Evolutionary conservation across 495 filamentous ascomycete species (phyloP), one percentile per base, ranked within the genome.

Genomic region (Podospora pseudocomata): DNA sequence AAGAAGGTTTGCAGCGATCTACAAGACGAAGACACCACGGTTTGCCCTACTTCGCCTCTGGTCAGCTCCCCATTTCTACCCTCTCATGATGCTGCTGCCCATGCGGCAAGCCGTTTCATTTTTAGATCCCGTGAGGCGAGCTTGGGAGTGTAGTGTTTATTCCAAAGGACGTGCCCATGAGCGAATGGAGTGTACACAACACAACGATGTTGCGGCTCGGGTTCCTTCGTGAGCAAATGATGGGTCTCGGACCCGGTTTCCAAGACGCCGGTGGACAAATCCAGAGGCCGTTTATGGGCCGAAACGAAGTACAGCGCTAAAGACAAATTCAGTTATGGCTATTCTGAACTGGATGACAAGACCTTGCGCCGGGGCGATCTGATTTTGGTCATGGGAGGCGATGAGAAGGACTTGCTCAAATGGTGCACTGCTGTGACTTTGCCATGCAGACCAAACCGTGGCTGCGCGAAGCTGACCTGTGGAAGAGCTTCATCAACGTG

Each of bases 401-500:
- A 82, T 69, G 80, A 80, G 67, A 65, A 60, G 26, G 83, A 84
- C 30, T 60, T 83, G 71, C 65, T 79, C 67, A 79, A 74, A 57
- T 75, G 78, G 53, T 75, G 72, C 18, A 76, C 73, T 11, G 82
- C 76, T 1, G 79, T 80, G 16, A 78, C 75, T 30, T 80, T 67
- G 78, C 80, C 55, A 69, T 85, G 32, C 81, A 85, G 78, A 83
- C 81, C 30, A 81, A 80, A 69, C 83, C 83, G 28, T 85, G 83
- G 83, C 72, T 80, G 57, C 70, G 80, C 65, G 83, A 86, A 77
- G 73, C 85, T 58, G 83, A 86, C 74, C 72, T 84, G 55, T 82
- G 83, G 81, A 82, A 81, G 75, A 85, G 83, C 65, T 86, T 83
- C 71, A 70, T 85, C 15, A 82, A 83, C 75, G 80, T 85, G 0